These are phyloP conservation scores for Carex scoparia DNA, from an alignment of 176 grass and related monocot genomes.

Conservation along the genomic window DNA sequence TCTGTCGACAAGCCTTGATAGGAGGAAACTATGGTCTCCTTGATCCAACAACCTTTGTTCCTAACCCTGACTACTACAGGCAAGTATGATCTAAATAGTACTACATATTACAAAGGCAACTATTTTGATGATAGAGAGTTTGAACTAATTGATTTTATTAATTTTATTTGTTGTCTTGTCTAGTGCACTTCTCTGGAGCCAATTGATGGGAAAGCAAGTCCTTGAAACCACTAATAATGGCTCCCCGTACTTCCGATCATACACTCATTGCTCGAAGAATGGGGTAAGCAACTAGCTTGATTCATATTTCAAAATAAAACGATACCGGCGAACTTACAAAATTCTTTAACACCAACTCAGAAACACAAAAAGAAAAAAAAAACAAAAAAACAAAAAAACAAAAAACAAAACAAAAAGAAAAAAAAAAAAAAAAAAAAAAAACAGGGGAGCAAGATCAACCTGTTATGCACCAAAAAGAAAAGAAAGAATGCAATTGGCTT, in stretches of 20 bases:
- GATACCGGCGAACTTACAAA: background rate
- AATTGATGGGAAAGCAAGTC: constrained; percentile 42
- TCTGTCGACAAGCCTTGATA: constrained; percentile 52
- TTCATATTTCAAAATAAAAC: background rate
- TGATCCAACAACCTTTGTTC: constrained; percentile 43
- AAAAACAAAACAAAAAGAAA: background rate
- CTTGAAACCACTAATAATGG: constrained; percentile 20
- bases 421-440: background rate
- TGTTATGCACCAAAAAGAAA: background rate
- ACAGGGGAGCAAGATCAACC: background rate
- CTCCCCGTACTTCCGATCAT: constrained; percentile 42
- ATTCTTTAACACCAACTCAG: background rate
- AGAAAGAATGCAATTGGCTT: background rate
- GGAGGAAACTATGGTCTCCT: constrained; percentile 67
- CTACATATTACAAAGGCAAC: background rate
- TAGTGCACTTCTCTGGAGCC: constrained; percentile 49
- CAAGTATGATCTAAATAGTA: constrained; percentile 5
- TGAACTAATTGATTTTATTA: background rate
- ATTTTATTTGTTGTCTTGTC: background rate
- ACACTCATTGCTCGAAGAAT: constrained; percentile 56
- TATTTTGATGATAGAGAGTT: background rate
- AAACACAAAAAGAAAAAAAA: background rate
- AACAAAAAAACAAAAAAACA: background rate
- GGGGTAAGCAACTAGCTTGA: constrained; percentile 20
- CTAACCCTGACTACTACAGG: constrained; percentile 63